Conservation (phyloP, 164 flowering plant genomes). For the Houttuynia cordata region DNA sequence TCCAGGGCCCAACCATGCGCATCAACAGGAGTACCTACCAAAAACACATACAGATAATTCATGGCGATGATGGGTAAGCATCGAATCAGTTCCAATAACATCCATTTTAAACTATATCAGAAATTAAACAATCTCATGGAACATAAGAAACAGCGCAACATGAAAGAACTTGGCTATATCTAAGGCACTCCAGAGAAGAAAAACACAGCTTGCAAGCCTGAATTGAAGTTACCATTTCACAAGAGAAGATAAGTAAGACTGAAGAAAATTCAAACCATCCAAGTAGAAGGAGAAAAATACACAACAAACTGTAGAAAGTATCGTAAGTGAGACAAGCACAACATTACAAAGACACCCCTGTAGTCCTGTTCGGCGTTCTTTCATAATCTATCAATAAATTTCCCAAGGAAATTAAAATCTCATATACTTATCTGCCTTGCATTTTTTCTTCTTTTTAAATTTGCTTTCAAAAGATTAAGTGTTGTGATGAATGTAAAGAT, state of each 20-base stretch:
- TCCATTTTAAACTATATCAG: too few relatives aligned
- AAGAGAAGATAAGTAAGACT: not conserved
- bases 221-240: not conserved
- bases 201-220: not conserved
- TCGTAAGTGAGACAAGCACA: not conserved
- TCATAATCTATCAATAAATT: constrained; percentile 1
- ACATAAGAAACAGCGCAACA: not conserved
- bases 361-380: not conserved
- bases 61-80: not conserved
- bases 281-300: not conserved
- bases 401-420: constrained; percentile 2
- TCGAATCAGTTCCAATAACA: too few relatives aligned
- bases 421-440: constrained; percentile 1
- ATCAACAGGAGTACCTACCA: not conserved
- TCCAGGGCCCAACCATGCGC: not conserved
- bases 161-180: not conserved
- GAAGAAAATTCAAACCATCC: not conserved
- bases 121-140: too few relatives aligned
- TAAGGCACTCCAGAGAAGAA: not conserved
- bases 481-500: constrained; percentile 3
- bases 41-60: not conserved
- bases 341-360: not conserved
- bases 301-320: not conserved
- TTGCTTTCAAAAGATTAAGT: not conserved
- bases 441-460: not conserved